These are phyloP conservation scores for Boletellus ananas DNA, from an alignment of 768 basidiomycete species.

Conservation along the genomic window DNA sequence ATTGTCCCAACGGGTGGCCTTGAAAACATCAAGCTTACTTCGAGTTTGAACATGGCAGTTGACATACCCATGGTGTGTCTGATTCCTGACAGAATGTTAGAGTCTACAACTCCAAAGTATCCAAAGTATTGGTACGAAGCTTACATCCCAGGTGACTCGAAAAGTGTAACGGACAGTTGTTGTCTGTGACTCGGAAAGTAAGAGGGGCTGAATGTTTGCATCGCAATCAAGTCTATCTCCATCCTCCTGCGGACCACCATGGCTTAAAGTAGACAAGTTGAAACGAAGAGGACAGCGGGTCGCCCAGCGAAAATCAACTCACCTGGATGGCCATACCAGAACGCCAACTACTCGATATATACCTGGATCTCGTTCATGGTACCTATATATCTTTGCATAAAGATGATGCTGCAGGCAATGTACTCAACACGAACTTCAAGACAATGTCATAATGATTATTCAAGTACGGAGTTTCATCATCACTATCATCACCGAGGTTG, in stretches of 20 bases:
- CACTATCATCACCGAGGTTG: conserved; percentile 79
- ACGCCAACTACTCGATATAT: conserved; percentile 91
- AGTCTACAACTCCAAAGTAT: not conserved
- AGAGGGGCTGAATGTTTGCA: conserved; percentile 41
- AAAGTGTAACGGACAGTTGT: conserved; percentile 84
- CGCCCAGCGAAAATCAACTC: not conserved
- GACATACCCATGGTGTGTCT: conserved; percentile 72
- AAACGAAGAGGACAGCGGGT: not conserved
- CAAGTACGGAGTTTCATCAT: conserved; percentile 62
- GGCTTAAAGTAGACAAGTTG: conserved; percentile 36
- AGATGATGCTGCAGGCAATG: conserved; percentile 1
- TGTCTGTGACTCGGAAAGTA: conserved; percentile 54
- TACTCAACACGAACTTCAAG: conserved; percentile 47
- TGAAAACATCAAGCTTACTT: conserved; percentile 15
- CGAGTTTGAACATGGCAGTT: not conserved
- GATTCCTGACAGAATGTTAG: conserved; percentile 56
- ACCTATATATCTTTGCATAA: conserved; percentile 44
- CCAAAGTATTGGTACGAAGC: conserved; percentile 21
- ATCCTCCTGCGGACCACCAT: conserved; percentile 54
- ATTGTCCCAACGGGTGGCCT: conserved; percentile 96
- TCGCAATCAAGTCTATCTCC: conserved; percentile 49
- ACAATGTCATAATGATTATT: conserved; percentile 94
- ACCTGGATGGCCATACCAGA: conserved; percentile 73
- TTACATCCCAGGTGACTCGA: conserved; percentile 79
- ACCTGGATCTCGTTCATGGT: conserved; percentile 67